Evolutionary conservation across 2,329 filamentous ascomycete species (phyloP).

Genomic region (Curvularia sp.): DNA sequence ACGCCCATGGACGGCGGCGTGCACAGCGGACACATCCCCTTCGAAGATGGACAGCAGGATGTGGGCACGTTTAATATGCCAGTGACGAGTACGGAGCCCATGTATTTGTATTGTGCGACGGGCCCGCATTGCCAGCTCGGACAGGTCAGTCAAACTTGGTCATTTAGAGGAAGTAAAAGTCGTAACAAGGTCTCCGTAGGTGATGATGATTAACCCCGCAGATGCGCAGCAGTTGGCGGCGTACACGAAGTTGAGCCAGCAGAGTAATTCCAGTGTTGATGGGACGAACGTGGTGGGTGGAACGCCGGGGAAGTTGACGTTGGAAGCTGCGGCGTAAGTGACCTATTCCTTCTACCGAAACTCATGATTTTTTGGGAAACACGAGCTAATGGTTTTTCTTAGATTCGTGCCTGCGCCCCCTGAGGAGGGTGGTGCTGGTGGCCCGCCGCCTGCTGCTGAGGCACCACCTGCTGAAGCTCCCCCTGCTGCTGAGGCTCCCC

Average conservation of each 20-base stretch:
- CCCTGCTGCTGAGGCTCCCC: neutral
- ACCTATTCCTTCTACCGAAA: neutral
- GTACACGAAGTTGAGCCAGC: constrained; percentile 37
- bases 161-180: too few relatives aligned
- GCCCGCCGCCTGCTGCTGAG: constrained; percentile 15
- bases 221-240: constrained; percentile 35
- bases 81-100: constrained; percentile 36
- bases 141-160: constrained; percentile 19
- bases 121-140: constrained; percentile 42
- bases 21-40: constrained; percentile 42
- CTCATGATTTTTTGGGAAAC: neutral
- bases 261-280: constrained; percentile 31
- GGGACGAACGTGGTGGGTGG: constrained; percentile 33
- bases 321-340: constrained; percentile 38
- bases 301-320: constrained; percentile 27
- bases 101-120: constrained; percentile 44
- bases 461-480: constrained; percentile 2
- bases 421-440: constrained; percentile 26
- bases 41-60: constrained; percentile 36
- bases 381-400: constrained; percentile 1
- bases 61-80: constrained; percentile 45
- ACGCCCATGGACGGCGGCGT: constrained; percentile 38
- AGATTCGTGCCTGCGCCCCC: constrained; percentile 35
- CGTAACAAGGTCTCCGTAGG: too few relatives aligned
- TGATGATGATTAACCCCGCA: constrained; percentile 37